Conservation (phyloP, 768 basidiomycete species). For the Trametes villosa region DNA sequence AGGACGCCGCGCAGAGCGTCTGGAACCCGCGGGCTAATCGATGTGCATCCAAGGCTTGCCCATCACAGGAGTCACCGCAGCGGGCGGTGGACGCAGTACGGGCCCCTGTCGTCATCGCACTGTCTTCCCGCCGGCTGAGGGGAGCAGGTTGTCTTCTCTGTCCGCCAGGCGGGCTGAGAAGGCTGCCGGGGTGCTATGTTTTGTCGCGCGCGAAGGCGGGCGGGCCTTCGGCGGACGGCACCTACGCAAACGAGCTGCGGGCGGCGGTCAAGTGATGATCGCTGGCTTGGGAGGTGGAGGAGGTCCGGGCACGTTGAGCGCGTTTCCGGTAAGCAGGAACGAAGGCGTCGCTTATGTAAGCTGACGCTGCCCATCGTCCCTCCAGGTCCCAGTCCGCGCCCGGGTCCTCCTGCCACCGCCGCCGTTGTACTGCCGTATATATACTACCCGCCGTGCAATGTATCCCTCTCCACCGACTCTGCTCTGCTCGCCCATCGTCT, state of each 20-base stretch:
- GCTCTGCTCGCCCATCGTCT: neutral
- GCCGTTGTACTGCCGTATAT: constrained; percentile 10
- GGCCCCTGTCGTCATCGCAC: constrained; percentile 12
- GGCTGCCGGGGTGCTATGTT: neutral
- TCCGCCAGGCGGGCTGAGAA: neutral
- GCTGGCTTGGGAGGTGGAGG: neutral
- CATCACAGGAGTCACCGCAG: too few species aligned
- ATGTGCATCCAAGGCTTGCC: too few species aligned
- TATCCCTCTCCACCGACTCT: neutral
- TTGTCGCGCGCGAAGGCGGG: neutral
- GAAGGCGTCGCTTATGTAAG: constrained; percentile 24
- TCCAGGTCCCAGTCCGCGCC: neutral
- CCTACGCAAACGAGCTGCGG: neutral
- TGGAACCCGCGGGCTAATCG: neutral
- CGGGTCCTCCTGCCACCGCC: neutral
- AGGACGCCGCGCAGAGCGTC: neutral
- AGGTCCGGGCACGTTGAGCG: constrained; percentile 2
- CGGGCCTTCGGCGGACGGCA: constrained; percentile 9
- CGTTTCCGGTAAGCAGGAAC: constrained; percentile 16
- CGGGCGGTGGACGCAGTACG: too few species aligned
- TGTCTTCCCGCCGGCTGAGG: constrained; percentile 1
- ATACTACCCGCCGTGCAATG: neutral
- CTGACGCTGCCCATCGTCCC: constrained; percentile 15
- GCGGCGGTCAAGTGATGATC: constrained; percentile 19
- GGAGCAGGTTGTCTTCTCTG: neutral